These are phyloP conservation scores for Yarrowia phangngaensis DNA, from an alignment of 805 yeast species.

Conservation along the genomic window DNA sequence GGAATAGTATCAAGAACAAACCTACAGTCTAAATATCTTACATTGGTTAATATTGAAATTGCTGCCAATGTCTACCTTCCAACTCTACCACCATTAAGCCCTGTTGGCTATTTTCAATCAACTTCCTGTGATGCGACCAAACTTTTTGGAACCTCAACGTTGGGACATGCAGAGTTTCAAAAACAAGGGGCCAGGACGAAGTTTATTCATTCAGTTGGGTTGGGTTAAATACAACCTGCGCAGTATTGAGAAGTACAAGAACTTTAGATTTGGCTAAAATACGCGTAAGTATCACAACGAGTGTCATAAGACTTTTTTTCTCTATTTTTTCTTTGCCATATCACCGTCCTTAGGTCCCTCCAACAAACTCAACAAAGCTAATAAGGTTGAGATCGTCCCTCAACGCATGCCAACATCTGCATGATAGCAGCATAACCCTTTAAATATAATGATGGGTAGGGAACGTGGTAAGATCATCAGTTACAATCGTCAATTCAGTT, in stretches of 20 bases:
- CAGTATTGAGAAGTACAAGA: not conserved
- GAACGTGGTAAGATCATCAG: too few species aligned
- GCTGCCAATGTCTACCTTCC: too few species aligned
- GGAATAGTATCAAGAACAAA: too few species aligned
- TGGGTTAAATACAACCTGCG: not conserved
- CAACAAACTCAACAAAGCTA: constrained; percentile 26
- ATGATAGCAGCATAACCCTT: constrained; percentile 13
- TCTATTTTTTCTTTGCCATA: not conserved
- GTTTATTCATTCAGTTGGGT: constrained; percentile 15
- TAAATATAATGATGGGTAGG: constrained; percentile 15
- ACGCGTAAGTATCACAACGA: too few species aligned
- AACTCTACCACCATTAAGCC: too few species aligned
- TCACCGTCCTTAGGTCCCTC: too few species aligned
- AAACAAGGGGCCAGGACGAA: constrained; percentile 13
- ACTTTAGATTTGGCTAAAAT: not conserved
- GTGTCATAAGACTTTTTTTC: too few species aligned
- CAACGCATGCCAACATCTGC: constrained; percentile 21
- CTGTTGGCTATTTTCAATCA: too few species aligned
- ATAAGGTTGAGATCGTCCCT: constrained; percentile 23
- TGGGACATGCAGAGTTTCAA: constrained; percentile 6
- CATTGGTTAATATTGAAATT: too few species aligned
- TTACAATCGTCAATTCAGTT: too few species aligned
- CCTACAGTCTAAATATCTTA: too few species aligned
- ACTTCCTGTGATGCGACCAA: too few species aligned
- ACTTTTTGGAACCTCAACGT: constrained; percentile 16